Evolutionary conservation across 768 basidiomycete species (phyloP).

Genomic region (Pleurotus citrinopileatus): DNA sequence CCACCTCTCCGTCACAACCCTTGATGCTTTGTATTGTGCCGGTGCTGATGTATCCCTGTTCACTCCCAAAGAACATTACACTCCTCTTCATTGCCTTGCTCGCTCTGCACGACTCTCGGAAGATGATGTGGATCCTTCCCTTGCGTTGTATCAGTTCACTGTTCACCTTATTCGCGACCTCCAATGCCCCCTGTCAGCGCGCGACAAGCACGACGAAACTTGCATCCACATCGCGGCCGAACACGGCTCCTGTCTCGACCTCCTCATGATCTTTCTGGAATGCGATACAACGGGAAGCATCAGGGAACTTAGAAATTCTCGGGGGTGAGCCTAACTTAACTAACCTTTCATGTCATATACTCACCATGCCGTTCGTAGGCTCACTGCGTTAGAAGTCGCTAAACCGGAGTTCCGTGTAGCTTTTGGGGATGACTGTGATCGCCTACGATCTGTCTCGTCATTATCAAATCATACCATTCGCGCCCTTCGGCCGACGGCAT

Average conservation of each 20-base stretch:
- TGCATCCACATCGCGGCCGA: conserved; percentile 81
- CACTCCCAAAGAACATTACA: conserved; percentile 60
- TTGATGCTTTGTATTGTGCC: conserved; percentile 72
- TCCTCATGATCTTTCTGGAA: conserved; percentile 62
- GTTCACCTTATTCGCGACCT: conserved; percentile 69
- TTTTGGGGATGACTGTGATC: conserved; percentile 52
- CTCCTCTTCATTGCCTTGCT: conserved; percentile 68
- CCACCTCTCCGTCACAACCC: conserved; percentile 54
- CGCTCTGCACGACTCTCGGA: conserved; percentile 29
- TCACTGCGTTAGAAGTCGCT: conserved; percentile 67
- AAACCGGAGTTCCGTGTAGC: conserved; percentile 63
- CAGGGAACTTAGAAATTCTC: conserved; percentile 60
- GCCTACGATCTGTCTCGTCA: conserved; percentile 47
- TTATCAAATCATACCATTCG: conserved; percentile 52
- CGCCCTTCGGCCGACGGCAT: conserved; percentile 35
- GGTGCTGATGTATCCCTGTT: conserved; percentile 75
- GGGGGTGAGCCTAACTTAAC: conserved; percentile 51
- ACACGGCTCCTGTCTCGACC: conserved; percentile 60
- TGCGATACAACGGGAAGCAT: conserved; percentile 57
- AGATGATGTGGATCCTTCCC: conserved; percentile 26
- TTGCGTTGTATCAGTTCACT: conserved; percentile 53
- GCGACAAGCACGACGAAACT: conserved; percentile 68
- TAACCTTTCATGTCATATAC: background rate
- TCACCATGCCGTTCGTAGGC: conserved; percentile 37
- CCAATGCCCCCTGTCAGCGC: conserved; percentile 63